Evolutionary conservation across 2,329 filamentous ascomycete genomes (phyloP).

Genomic region (Curvularia sp.): DNA sequence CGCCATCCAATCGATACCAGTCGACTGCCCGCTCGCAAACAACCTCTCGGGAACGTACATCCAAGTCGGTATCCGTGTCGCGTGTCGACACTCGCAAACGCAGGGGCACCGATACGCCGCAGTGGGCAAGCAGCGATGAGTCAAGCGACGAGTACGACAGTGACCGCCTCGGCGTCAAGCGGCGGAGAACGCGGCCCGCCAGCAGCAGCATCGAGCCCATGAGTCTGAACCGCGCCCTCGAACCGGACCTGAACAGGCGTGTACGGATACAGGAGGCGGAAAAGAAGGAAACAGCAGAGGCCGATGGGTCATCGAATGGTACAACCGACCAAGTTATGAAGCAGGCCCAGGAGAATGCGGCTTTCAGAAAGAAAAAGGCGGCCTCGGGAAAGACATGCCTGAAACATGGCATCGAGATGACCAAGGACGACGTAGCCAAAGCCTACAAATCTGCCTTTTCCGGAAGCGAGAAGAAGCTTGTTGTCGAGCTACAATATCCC

Average conservation of each 20-base stretch:
- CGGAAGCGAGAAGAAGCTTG: conserved; percentile 51
- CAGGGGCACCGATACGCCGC: conserved; percentile 45
- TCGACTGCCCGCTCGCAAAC: conserved; percentile 26
- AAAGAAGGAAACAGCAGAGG: conserved; percentile 12
- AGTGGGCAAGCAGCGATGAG: conserved; percentile 45
- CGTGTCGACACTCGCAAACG: conserved; percentile 41
- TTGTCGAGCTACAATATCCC: conserved; percentile 82
- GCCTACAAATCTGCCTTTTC: conserved; percentile 62
- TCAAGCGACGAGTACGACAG: conserved; percentile 39
- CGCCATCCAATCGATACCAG: conserved; percentile 40
- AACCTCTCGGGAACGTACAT: conserved; percentile 27
- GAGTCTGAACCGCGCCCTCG: conserved; percentile 46
- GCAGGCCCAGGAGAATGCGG: conserved; percentile 15
- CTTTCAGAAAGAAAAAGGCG: conserved; percentile 20
- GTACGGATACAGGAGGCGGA: conserved; percentile 38
- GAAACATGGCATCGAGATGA: conserved; percentile 53
- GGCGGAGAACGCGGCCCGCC: conserved; percentile 45
- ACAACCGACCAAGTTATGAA: conserved; percentile 16
- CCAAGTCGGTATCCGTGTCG: conserved; percentile 38
- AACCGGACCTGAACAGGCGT: conserved; percentile 45
- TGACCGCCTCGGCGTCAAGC: conserved; percentile 34
- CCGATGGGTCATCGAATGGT: conserved; percentile 6
- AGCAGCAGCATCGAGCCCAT: conserved; percentile 48
- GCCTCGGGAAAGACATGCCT: conserved; percentile 30
- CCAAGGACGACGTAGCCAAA: conserved; percentile 47